Evolutionary conservation across 306 rosid species (phyloP).

Genomic region (Lotus japonicus): DNA sequence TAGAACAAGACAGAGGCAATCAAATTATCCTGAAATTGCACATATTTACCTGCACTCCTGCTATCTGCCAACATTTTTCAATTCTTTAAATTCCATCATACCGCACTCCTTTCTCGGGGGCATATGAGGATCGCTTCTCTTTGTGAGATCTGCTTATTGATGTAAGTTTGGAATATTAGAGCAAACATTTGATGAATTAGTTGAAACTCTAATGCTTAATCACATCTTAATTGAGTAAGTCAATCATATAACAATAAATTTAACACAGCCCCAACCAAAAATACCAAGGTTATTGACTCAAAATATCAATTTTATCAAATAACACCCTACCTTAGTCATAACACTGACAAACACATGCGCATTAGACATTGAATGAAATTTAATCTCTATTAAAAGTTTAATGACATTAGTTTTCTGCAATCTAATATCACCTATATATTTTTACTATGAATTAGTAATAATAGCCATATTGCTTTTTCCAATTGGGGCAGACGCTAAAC

Average conservation of each 20-base stretch:
- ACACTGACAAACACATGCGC: neutral
- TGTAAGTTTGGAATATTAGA: no score
- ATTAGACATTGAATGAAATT: neutral
- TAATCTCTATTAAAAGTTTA: neutral
- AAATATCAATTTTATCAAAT: no score
- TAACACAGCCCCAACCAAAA: neutral
- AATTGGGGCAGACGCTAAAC: neutral
- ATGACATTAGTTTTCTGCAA: no score
- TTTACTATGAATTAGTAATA: no score
- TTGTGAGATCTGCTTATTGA: neutral
- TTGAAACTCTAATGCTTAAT: neutral
- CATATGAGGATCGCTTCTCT: neutral
- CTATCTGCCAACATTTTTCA: conserved; percentile 76
- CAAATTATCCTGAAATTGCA: neutral
- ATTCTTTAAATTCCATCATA: conserved; percentile 66
- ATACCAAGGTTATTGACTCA: no score
- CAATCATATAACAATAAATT: no score
- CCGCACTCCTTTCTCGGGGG: neutral
- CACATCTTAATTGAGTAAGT: neutral
- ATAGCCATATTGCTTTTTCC: neutral
- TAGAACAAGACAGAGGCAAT: neutral
- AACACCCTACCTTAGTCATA: no score
- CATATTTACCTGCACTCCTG: conserved; percentile 58
- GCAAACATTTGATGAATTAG: neutral
- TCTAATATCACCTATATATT: neutral